These are phyloP conservation scores for Lipomyces japonicus DNA, from an alignment of 805 yeast species.

Conservation along the genomic window DNA sequence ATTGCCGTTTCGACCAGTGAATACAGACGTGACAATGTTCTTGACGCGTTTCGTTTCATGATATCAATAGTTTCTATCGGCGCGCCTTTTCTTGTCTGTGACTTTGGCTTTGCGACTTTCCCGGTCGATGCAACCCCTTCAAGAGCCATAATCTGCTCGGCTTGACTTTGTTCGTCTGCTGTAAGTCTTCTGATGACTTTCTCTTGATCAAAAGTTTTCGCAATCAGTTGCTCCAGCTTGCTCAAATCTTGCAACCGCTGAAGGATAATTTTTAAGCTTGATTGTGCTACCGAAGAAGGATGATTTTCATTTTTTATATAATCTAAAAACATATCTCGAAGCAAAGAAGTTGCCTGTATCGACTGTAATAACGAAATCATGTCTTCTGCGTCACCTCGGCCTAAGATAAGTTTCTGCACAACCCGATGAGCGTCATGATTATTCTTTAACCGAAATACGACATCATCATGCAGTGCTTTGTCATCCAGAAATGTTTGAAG, in stretches of 20 bases:
- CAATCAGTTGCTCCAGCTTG: conserved; percentile 14
- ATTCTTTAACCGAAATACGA: conserved; percentile 58
- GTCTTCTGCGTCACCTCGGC: conserved; percentile 46
- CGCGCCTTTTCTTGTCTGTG: conserved; percentile 23
- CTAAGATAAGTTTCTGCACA: conserved; percentile 39
- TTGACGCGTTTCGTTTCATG: conserved; percentile 33
- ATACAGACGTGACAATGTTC: conserved; percentile 40
- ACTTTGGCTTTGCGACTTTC: conserved; percentile 18
- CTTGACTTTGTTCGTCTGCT: conserved; percentile 14
- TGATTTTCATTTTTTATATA: neutral
- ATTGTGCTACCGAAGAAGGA: neutral
- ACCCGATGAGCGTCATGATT: conserved; percentile 44
- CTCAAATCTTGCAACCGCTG: conserved; percentile 10
- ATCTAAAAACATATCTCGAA: conserved; percentile 8
- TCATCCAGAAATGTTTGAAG: conserved; percentile 45
- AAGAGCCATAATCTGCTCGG: conserved; percentile 11
- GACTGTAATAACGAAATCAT: conserved; percentile 46
- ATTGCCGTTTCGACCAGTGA: conserved; percentile 34
- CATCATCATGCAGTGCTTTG: conserved; percentile 51
- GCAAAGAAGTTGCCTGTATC: conserved; percentile 32
- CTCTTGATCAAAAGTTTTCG: conserved; percentile 23
- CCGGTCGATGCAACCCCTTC: conserved; percentile 25
- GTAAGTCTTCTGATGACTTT: conserved; percentile 16
- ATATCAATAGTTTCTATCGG: conserved; percentile 31
- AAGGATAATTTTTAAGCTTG: conserved; percentile 1